Evolutionary conservation across 2,329 filamentous ascomycete species (phyloP).

Genomic region (Dothideomycetes sp.): DNA sequence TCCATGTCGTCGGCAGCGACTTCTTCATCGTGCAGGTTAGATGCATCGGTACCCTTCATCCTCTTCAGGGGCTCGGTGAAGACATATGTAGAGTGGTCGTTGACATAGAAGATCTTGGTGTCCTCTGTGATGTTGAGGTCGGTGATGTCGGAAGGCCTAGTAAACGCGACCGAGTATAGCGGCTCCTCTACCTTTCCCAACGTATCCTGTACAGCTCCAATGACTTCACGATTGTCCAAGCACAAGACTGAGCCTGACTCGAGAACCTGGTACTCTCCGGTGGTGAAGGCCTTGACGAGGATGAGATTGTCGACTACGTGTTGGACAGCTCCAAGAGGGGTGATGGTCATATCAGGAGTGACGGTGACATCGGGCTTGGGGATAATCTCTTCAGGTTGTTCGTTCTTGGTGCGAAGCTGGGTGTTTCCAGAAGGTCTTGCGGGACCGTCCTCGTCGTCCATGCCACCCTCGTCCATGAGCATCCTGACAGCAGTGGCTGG

Average conservation of each 20-base stretch:
- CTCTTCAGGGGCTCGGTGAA: constrained; percentile 75
- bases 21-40: constrained; percentile 91
- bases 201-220: constrained; percentile 75
- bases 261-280: constrained; percentile 76
- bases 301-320: constrained; percentile 69
- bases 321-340: constrained; percentile 65
- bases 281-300: constrained; percentile 67
- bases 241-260: constrained; percentile 79
- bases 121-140: constrained; percentile 60
- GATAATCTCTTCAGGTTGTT: constrained; percentile 44
- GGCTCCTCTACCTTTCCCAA: constrained; percentile 80
- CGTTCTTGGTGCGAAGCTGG: constrained; percentile 71
- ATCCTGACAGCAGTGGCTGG: constrained; percentile 76
- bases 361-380: constrained; percentile 68
- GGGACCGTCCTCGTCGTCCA: constrained; percentile 67
- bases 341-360: constrained; percentile 65
- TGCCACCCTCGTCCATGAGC: constrained; percentile 73
- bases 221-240: constrained; percentile 61
- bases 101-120: constrained; percentile 68
- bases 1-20: constrained; percentile 77
- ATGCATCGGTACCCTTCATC: constrained; percentile 84
- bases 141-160: constrained; percentile 57
- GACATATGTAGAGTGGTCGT: constrained; percentile 69
- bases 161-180: constrained; percentile 73
- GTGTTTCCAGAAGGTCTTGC: constrained; percentile 39